Base-by-base conservation (phyloP, 1,284 basidiomycete genomes). In the Xerocomus nothofagi region DNA sequence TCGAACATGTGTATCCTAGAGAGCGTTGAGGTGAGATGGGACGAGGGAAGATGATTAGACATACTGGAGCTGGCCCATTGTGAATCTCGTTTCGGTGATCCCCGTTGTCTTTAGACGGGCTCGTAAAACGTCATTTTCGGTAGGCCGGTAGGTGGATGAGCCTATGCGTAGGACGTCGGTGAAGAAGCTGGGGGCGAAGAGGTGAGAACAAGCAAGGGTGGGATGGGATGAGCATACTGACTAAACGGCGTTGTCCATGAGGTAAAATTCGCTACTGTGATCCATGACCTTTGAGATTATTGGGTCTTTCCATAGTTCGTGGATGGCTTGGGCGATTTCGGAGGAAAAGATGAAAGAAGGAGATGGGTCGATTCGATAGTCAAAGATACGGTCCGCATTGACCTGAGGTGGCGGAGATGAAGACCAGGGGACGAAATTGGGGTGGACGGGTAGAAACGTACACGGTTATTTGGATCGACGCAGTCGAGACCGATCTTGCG, bases 221-320 rank as follows among this genome's bases (percentile, higher is more conserved):
- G 14, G 21, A 37, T 6, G n/a, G n/a, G 12, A 37, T 18, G 24
- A 18, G 0, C 2, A 7, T 21, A 81, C 88, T 65, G 60, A 93
- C 88, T 98, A 98, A 38, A 79, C 78, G 0, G 95, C 95, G 42
- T 86, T 93, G 70, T 98, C 96, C 95, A 98, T 98, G 17, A 98
- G 74, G 67, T 98, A 98, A 64, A 98, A 98, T 56, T 97, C 88
- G 67, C 81, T 89, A 33, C 80, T 80, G 55, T 90, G 85, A 60
- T 97, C 92, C 80, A 98, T 86, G 24, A 98, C 79, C 49, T 80
- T 80, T 0, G 86, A 80, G 29, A 98, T 93, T 59, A 93, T 84
- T 7, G 92, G 89, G 70, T 99, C 96, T 57, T 88, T 82, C 93
- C 93, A 96, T 5, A 98, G 73, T 38, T 90, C 78, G 57, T 86